phyloP scores from a whole-genome alignment of 345 rosid genomes.

The Kernera saxatilis region DNA sequence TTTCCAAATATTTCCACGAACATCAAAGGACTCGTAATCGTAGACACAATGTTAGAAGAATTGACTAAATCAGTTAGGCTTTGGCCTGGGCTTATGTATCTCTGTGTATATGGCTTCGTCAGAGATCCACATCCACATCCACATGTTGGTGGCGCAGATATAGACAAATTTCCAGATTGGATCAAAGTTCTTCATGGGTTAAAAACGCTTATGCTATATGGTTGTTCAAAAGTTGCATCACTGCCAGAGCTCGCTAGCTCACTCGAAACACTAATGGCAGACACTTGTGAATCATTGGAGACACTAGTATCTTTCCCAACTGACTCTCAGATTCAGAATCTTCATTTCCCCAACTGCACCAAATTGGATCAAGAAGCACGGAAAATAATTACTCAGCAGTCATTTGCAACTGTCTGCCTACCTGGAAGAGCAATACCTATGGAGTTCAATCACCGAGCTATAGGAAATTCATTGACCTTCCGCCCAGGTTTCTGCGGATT shows the following conservation, averaged over 20 bases:
- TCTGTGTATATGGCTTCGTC: no score
- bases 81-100: neutral
- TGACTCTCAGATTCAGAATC: neutral
- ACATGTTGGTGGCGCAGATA: no score
- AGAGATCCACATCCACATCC: no score
- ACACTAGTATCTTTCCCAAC: neutral
- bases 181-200: neutral
- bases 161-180: neutral
- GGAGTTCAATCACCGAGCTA: neutral
- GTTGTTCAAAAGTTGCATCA: no score
- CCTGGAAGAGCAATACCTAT: neutral
- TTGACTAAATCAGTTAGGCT: neutral
- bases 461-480: neutral
- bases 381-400: neutral
- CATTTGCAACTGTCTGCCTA: neutral
- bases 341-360: neutral
- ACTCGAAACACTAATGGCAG: accelerated
- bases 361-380: neutral
- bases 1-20: no score
- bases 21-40: neutral
- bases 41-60: neutral
- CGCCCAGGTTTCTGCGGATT: neutral
- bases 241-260: no score
- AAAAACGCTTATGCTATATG: no score
- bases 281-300: neutral